A percentile compares a stretch with the other conserved stretches of the same genome.
These are phyloP conservation scores for Ogataea methanolica DNA, from an alignment of 805 yeast genomes.

Conservation along the genomic window DNA sequence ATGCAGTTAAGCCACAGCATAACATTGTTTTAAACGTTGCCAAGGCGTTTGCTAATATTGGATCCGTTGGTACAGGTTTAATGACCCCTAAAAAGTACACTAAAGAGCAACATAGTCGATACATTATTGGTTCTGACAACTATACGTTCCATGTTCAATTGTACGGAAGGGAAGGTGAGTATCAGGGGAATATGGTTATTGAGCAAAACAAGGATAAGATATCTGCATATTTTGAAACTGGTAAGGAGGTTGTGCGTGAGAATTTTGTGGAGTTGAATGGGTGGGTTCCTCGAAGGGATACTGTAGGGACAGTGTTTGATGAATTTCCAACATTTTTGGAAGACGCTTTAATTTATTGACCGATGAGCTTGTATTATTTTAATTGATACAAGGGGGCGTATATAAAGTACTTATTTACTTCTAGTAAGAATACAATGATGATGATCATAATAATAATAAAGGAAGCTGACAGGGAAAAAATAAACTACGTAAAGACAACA, in stretches of 20 bases:
- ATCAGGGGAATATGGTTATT: conserved; percentile 8
- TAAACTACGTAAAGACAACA: too few species aligned
- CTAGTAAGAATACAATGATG: too few species aligned
- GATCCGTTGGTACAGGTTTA: not conserved
- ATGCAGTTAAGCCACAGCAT: not conserved
- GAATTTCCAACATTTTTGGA: too few species aligned
- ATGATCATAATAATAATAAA: too few species aligned
- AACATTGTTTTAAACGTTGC: conserved; percentile 5
- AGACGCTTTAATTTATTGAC: too few species aligned
- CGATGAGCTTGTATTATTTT: too few species aligned
- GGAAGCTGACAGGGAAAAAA: too few species aligned
- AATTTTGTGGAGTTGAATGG: conserved; percentile 8
- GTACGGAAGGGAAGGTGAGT: conserved; percentile 12
- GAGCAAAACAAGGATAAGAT: conserved; percentile 5
- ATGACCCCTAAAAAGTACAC: not conserved
- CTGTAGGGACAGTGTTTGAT: too few species aligned
- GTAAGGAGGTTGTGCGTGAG: conserved; percentile 1
- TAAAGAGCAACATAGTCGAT: not conserved
- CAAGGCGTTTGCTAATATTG: conserved; percentile 4
- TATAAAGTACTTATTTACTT: too few species aligned
- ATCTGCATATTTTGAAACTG: not conserved
- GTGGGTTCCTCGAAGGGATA: not conserved
- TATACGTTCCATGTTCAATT: conserved; percentile 8
- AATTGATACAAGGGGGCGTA: too few species aligned
- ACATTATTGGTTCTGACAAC: conserved; percentile 4